Conservation (phyloP, 192 early-diverging fungal genomes). For the Podila horticola region DNA sequence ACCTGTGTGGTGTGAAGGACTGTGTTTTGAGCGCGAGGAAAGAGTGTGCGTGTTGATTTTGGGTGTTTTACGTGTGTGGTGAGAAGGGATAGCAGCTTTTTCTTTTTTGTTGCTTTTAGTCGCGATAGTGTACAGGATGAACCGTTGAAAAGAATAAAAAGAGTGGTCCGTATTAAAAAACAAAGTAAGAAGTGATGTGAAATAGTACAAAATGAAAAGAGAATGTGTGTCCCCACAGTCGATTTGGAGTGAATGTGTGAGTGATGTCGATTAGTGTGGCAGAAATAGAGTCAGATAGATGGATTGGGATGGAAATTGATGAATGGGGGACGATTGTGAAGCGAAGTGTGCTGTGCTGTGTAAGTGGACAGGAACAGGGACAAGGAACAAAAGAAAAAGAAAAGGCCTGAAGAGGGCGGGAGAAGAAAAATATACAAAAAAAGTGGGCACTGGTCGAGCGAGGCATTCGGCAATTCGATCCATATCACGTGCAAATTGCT, state of each 20-base stretch:
- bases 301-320: neutral
- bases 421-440: conserved; percentile 18
- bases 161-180: no score
- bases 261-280: neutral
- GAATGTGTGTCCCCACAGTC: no score
- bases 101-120: no score
- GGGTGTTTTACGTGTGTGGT: no score
- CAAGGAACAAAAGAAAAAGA: neutral
- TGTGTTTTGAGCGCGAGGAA: no score
- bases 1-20: no score
- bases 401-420: neutral
- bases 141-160: no score
- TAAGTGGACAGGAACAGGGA: neutral
- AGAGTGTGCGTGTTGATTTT: no score
- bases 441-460: conserved; percentile 10
- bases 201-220: no score
- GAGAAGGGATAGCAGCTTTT: no score
- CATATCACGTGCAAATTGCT: neutral
- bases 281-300: neutral
- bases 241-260: neutral
- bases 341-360: neutral
- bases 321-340: neutral
- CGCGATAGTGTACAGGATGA: no score
- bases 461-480: conserved; percentile 21
- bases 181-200: no score